These are phyloP conservation scores for Curvularia eragrostidis DNA, from an alignment of 2,329 filamentous ascomycete species.

Conservation along the genomic window DNA sequence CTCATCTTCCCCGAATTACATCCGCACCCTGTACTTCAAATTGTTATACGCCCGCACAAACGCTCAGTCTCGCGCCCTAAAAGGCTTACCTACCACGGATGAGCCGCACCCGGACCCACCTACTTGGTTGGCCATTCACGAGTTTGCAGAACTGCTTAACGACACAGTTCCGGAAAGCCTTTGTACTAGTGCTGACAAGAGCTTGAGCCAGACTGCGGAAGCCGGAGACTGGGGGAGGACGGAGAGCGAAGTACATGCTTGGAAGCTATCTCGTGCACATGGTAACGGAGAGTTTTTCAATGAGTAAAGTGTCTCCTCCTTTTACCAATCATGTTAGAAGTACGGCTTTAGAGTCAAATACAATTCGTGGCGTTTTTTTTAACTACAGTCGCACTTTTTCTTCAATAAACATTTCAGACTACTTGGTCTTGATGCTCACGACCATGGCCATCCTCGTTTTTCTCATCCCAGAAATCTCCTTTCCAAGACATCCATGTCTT, in stretches of 20 bases:
- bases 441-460: conserved; percentile 9
- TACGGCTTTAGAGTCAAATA: not conserved
- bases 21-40: conserved; percentile 32
- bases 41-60: conserved; percentile 40
- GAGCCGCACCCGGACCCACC: conserved; percentile 34
- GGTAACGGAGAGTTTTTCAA: conserved; percentile 13
- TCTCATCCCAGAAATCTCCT: conserved; percentile 29
- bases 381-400: too few relatives aligned
- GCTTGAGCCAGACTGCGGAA: not conserved
- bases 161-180: conserved; percentile 21
- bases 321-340: not conserved
- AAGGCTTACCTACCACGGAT: conserved; percentile 34
- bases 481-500: conserved; percentile 38
- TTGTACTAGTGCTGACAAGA: not conserved
- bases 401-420: not conserved
- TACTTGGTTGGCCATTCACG: conserved; percentile 39
- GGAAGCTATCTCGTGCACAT: conserved; percentile 9
- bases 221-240: not conserved
- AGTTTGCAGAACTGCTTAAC: conserved; percentile 27
- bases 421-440: conserved; percentile 4
- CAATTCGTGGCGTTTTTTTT: not conserved
- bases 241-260: conserved; percentile 5
- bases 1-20: conserved; percentile 25
- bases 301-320: not conserved
- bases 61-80: conserved; percentile 38